Percentiles rank a stretch among this genome's conserved stretches.
Evolutionary conservation across 352 stramenopile genomes (phyloP).

Genomic region (Peronosclerospora sorghi): DNA sequence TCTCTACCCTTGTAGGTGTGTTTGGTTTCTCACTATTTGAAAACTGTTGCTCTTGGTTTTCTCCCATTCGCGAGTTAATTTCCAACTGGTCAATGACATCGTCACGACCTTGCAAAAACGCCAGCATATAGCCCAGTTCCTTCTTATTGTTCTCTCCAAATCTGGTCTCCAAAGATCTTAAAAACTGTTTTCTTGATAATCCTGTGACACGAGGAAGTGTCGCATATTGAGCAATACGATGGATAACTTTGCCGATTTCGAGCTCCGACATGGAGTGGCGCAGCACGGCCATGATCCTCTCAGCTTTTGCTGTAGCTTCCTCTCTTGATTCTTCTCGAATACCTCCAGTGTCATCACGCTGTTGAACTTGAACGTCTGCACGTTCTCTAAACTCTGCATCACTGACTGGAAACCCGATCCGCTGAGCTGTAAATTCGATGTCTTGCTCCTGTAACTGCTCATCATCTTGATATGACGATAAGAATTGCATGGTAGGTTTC

Average conservation of each 20-base stretch:
- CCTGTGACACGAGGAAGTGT: conserved; percentile 63
- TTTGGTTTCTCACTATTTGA: not conserved
- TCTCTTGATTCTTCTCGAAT: conserved; percentile 66
- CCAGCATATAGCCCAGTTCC: conserved; percentile 60
- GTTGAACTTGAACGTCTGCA: conserved; percentile 10
- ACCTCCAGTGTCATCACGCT: conserved; percentile 26
- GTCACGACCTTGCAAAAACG: conserved; percentile 64
- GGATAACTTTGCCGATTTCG: conserved; percentile 71
- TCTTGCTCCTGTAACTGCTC: conserved; percentile 23
- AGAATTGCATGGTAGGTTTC: conserved; percentile 10
- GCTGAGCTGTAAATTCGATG: conserved; percentile 56
- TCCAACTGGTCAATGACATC: conserved; percentile 57
- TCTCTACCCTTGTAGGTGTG: not conserved
- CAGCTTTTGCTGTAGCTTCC: conserved; percentile 55
- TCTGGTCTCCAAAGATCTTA: conserved; percentile 54
- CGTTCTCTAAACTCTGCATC: conserved; percentile 30
- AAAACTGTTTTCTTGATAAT: conserved; percentile 69
- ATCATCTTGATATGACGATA: conserved; percentile 21
- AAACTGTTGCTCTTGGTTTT: not conserved
- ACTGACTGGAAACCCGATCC: conserved; percentile 58
- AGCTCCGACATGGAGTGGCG: conserved; percentile 79
- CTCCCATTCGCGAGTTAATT: conserved; percentile 27
- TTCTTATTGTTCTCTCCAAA: conserved; percentile 45
- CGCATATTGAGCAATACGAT: conserved; percentile 70
- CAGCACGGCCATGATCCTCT: conserved; percentile 66